These are phyloP conservation scores for Fusarium fracticaudum DNA, from an alignment of 2,329 filamentous ascomycete genomes.

Conservation along the genomic window DNA sequence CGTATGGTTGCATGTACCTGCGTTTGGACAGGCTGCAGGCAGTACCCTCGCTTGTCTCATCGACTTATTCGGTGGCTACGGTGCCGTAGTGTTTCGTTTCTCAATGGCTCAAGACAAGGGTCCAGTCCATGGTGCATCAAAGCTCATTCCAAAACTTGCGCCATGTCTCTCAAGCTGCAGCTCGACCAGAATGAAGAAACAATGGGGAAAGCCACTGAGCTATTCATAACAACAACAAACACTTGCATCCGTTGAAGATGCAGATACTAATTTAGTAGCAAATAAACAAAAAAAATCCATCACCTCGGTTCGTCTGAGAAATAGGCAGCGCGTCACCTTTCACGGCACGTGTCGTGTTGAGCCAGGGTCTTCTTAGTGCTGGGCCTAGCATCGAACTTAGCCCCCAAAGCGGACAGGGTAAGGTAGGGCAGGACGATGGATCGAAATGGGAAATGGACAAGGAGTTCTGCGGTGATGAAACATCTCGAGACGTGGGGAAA, in stretches of 20 bases:
- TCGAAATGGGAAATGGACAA: slow-evolving; percentile 30
- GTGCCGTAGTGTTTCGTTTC: slow-evolving; percentile 36
- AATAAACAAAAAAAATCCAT: neutral
- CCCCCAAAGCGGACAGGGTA: slow-evolving; percentile 3
- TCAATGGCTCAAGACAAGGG: slow-evolving; percentile 23
- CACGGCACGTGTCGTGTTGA: slow-evolving; percentile 34
- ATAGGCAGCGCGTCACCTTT: slow-evolving; percentile 29
- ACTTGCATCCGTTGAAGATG: neutral
- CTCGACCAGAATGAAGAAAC: slow-evolving; percentile 1
- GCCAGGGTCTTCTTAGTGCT: slow-evolving; percentile 10
- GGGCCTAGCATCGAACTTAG: slow-evolving; percentile 10
- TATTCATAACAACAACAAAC: slow-evolving; percentile 4
- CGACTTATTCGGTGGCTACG: slow-evolving; percentile 26
- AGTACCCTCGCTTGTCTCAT: slow-evolving; percentile 23
- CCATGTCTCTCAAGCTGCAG: slow-evolving; percentile 11
- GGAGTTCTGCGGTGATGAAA: slow-evolving; percentile 39
- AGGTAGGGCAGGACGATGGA: slow-evolving; percentile 11
- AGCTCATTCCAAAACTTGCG: slow-evolving; percentile 30
- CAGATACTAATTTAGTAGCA: neutral
- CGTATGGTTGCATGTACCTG: slow-evolving; percentile 21
- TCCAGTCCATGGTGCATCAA: slow-evolving; percentile 8
- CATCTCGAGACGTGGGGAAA: slow-evolving; percentile 43
- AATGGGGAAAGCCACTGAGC: slow-evolving; percentile 2
- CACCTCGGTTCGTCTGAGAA: slow-evolving; percentile 9
- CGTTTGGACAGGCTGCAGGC: slow-evolving; percentile 18